Conservation (phyloP, 345 rosid species). For the Populus nigra region DNA sequence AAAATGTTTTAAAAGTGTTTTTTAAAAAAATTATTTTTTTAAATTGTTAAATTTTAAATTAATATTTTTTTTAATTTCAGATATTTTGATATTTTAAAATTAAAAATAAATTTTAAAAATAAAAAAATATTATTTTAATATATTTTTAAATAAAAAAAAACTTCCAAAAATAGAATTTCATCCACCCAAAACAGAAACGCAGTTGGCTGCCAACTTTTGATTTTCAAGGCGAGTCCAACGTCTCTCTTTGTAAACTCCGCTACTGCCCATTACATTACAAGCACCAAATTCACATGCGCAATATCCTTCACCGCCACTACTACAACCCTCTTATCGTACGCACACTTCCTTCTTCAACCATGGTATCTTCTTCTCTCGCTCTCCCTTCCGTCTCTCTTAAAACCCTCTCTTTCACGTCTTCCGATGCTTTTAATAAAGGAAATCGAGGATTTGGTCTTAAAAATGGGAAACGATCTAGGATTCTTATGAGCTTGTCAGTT, state of each 20-base stretch:
- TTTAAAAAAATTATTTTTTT: no score
- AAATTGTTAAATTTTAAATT: no score
- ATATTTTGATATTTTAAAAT: no score
- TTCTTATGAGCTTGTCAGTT: constrained; percentile 62
- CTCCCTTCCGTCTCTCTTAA: constrained; percentile 18
- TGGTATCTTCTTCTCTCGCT: constrained; percentile 27
- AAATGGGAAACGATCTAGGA: constrained; percentile 49
- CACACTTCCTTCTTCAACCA: constrained; percentile 13
- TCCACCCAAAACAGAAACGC: neutral
- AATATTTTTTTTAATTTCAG: no score
- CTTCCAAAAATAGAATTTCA: no score
- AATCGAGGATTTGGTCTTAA: constrained; percentile 31
- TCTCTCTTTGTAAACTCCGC: constrained; percentile 48
- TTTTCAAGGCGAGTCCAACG: constrained; percentile 28
- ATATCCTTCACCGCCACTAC: constrained; percentile 27
- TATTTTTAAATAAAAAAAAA: no score
- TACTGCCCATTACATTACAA: neutral
- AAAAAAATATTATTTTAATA: no score
- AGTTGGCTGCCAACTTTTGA: constrained; percentile 22
- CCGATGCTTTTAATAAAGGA: constrained; percentile 29
- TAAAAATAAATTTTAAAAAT: no score
- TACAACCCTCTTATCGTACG: constrained; percentile 31
- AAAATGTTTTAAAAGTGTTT: no score
- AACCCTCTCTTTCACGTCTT: constrained; percentile 28
- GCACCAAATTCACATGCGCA: constrained; percentile 17